Evolutionary conservation across 352 stramenopile genomes (phyloP).

Genomic region (Lagenidium sp.): DNA sequence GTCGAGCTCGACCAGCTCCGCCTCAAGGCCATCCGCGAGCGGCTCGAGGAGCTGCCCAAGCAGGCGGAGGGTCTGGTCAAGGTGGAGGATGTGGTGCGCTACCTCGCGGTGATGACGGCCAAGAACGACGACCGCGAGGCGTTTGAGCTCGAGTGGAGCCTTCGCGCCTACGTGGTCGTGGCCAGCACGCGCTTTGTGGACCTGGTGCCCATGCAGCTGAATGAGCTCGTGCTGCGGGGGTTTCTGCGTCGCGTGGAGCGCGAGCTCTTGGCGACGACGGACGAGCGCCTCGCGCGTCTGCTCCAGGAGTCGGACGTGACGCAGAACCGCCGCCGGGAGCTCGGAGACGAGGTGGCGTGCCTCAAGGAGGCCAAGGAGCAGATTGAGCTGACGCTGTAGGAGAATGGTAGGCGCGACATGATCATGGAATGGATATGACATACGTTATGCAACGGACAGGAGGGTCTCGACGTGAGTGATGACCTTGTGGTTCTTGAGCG

Average conservation of each 20-base stretch:
- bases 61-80: conserved; percentile 7
- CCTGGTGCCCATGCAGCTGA: conserved; percentile 10
- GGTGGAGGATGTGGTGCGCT: no score
- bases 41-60: conserved; percentile 2
- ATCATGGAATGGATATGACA: no score
- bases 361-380: conserved; percentile 20
- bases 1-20: conserved; percentile 11
- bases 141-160: conserved; percentile 8
- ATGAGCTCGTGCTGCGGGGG: conserved; percentile 8
- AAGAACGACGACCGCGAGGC: conserved; percentile 14
- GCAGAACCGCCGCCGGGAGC: conserved; percentile 11
- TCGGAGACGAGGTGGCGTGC: conserved; percentile 16
- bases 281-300: conserved; percentile 22
- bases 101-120: conserved; percentile 8
- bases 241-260: conserved; percentile 23
- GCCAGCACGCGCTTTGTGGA: conserved; percentile 11
- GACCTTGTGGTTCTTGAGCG: conserved; percentile 44
- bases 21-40: conserved; percentile 10
- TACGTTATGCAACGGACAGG: not conserved
- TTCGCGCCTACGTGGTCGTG: conserved; percentile 8
- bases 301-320: conserved; percentile 25
- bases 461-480: conserved; percentile 9
- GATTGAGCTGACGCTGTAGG: no score
- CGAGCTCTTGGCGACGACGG: conserved; percentile 21
- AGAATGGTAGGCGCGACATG: no score